phyloP scores from a whole-genome alignment of 371 early-diverging fungal genomes.

The Zopfochytrium polystomum region DNA sequence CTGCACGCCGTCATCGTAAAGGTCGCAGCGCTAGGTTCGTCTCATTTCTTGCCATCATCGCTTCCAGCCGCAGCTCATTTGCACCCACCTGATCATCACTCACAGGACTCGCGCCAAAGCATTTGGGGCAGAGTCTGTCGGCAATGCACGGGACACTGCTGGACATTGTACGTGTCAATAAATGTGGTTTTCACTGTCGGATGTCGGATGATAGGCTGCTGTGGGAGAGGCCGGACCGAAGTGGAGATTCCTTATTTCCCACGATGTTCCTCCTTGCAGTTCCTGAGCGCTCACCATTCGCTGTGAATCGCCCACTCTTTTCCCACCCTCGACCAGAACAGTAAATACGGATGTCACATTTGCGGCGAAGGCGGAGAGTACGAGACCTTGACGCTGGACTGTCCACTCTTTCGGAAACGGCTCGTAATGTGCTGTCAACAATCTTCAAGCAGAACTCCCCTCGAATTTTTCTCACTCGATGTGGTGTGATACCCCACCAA shows the following conservation, averaged over 20 bases:
- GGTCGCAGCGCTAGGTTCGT: constrained; percentile 90
- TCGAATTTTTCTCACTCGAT: neutral
- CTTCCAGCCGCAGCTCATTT: too few species aligned
- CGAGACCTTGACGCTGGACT: constrained; percentile 96
- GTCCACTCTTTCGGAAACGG: constrained; percentile 88
- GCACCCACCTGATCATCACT: too few species aligned
- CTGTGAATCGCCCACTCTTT: neutral
- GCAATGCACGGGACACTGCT: constrained; percentile 74
- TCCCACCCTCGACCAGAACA: constrained; percentile 18
- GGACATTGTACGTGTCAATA: constrained; percentile 59
- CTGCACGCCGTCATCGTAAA: constrained; percentile 90
- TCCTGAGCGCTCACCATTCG: neutral
- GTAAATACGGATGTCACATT: constrained; percentile 77
- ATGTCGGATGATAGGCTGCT: neutral
- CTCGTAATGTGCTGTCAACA: constrained; percentile 41
- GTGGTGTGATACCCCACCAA: neutral
- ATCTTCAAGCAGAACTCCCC: too few species aligned
- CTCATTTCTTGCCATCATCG: too few species aligned
- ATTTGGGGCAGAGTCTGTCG: constrained; percentile 76
- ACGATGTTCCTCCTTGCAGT: too few species aligned
- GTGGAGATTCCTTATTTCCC: too few species aligned
- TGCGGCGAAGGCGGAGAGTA: constrained; percentile 99
- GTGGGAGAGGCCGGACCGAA: neutral
- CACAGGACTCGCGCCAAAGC: constrained; percentile 55
- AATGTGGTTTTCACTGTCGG: neutral